Conservation (phyloP, 306 rosid genomes). For the Gynostemma pentaphyllum region DNA sequence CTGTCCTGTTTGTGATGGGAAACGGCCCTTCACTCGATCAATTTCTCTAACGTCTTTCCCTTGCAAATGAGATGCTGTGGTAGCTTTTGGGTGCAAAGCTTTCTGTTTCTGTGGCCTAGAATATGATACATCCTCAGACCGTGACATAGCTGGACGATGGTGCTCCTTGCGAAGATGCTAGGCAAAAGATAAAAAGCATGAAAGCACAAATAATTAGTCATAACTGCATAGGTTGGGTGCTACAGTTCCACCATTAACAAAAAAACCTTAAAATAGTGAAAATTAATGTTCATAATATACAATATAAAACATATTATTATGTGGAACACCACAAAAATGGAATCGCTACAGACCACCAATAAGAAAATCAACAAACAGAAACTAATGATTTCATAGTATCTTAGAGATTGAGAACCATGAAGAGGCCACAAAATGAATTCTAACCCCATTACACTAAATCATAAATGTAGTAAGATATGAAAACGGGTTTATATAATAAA, state of each 20-base stretch:
- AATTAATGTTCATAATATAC: no score
- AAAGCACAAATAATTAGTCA: not conserved
- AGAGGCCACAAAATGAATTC: no score
- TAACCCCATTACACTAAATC: no score
- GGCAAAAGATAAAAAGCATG: not conserved
- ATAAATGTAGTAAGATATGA: no score
- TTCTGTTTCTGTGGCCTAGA: conserved; percentile 53
- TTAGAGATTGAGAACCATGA: no score
- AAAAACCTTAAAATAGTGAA: no score
- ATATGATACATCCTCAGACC: conserved; percentile 37
- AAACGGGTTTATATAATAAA: no score
- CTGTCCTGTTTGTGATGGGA: conserved; percentile 30
- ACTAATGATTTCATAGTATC: no score
- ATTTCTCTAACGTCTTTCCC: conserved; percentile 22
- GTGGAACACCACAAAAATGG: no score
- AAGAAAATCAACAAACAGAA: not conserved
- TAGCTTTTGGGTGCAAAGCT: conserved; percentile 25
- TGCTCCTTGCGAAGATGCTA: not conserved
- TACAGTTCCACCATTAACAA: no score
- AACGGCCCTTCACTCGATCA: conserved; percentile 22
- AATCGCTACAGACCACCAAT: not conserved
- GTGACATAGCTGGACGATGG: conserved; percentile 32
- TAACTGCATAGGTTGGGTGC: not conserved
- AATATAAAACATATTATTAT: no score
- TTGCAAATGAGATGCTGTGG: conserved; percentile 24